Percentiles rank a stretch among this genome's conserved stretches.
Evolutionary conservation across 208 protist genomes (phyloP).

Genomic region (Leishmania arabica): DNA sequence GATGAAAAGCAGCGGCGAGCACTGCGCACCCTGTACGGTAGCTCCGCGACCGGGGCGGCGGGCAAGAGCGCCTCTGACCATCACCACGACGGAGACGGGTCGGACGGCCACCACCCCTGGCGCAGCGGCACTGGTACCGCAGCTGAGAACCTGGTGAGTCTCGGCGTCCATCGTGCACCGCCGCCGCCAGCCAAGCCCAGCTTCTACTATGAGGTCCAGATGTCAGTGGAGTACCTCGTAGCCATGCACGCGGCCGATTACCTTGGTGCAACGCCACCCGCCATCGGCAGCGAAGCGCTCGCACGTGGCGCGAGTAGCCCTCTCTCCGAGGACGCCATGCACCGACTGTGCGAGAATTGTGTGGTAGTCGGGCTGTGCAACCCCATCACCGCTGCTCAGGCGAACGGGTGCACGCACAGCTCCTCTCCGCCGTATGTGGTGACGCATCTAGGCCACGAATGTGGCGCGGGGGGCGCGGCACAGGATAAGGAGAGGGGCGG

Average conservation of each 20-base stretch:
- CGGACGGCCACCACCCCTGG: neutral
- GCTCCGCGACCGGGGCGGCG: too few species aligned
- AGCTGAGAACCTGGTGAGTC: neutral
- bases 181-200: neutral
- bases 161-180: neutral
- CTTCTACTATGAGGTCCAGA: slow-evolving; percentile 78
- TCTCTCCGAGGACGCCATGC: slow-evolving; percentile 4
- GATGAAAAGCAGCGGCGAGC: slow-evolving; percentile 29
- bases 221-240: slow-evolving; percentile 65
- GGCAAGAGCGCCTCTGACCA: neutral
- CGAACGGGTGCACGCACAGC: slow-evolving; percentile 28
- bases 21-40: slow-evolving; percentile 17
- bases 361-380: slow-evolving; percentile 34
- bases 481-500: neutral
- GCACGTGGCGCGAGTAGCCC: neutral
- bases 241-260: slow-evolving; percentile 27
- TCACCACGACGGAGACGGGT: neutral
- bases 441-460: slow-evolving; percentile 25
- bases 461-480: neutral
- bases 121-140: neutral
- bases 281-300: neutral
- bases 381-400: slow-evolving; percentile 12
- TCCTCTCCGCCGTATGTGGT: slow-evolving; percentile 16
- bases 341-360: slow-evolving; percentile 16
- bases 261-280: neutral